phyloP scores from a whole-genome alignment of 306 rosid species.

The Rubus idaeus region DNA sequence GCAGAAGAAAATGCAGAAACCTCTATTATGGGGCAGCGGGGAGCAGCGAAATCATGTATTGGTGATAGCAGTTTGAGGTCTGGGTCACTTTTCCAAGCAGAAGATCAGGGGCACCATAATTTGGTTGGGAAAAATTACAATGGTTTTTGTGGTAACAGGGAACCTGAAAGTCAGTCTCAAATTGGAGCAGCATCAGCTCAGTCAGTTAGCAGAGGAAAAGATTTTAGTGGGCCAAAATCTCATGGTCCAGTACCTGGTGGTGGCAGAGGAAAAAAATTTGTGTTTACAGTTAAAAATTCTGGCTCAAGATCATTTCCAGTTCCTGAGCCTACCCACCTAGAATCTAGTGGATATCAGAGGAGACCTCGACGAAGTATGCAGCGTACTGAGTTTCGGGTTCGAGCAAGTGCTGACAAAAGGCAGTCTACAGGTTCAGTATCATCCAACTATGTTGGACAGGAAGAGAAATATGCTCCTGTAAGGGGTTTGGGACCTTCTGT shows the following conservation, averaged over 20 bases:
- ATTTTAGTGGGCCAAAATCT: constrained; percentile 44
- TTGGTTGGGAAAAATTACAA: constrained; percentile 37
- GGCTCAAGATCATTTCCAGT: constrained; percentile 55
- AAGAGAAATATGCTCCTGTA: constrained; percentile 46
- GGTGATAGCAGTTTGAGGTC: constrained; percentile 41
- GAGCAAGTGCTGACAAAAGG: constrained; percentile 61
- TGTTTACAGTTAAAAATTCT: constrained; percentile 62
- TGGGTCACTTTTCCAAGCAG: constrained; percentile 39
- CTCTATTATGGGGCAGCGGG: constrained; percentile 42
- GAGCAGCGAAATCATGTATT: constrained; percentile 38
- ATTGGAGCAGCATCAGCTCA: constrained; percentile 39
- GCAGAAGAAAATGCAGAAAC: constrained; percentile 43
- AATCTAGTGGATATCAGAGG: constrained; percentile 57
- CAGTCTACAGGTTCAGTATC: constrained; percentile 44
- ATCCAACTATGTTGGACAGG: constrained; percentile 45
- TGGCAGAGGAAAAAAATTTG: constrained; percentile 69
- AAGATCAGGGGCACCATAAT: constrained; percentile 42
- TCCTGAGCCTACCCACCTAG: constrained; percentile 45
- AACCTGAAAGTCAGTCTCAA: constrained; percentile 46
- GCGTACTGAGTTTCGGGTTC: constrained; percentile 84
- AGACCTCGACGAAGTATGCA: constrained; percentile 65
- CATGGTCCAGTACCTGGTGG: constrained; percentile 50
- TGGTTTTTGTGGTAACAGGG: constrained; percentile 37
- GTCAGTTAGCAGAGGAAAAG: constrained; percentile 48
- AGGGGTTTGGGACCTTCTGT: constrained; percentile 42